Conservation (phyloP, 129 eudicot species). For the Logfia minima region DNA sequence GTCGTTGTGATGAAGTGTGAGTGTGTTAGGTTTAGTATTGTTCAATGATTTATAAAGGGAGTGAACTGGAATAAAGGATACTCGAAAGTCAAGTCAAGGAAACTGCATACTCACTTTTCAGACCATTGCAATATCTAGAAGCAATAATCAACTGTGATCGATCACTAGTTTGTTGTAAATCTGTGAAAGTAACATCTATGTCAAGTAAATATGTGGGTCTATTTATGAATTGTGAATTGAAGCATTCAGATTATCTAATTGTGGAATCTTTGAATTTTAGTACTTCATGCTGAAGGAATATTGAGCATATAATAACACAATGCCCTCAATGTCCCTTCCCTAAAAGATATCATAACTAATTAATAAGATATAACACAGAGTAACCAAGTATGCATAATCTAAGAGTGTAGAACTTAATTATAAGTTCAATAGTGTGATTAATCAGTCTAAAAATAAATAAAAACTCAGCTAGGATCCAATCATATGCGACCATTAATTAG, state of each 20-base stretch:
- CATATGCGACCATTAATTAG: neutral
- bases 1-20: neutral
- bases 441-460: neutral
- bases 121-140: neutral
- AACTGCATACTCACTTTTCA: neutral
- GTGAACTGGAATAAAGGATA: neutral
- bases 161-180: constrained; percentile 6
- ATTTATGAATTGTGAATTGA: neutral
- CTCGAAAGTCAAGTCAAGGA: neutral
- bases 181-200: neutral
- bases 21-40: neutral
- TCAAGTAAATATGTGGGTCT: neutral
- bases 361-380: neutral
- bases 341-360: neutral
- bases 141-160: neutral
- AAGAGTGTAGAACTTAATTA: neutral
- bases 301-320: neutral
- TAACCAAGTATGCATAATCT: neutral
- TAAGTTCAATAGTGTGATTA: neutral
- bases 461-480: neutral
- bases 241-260: neutral
- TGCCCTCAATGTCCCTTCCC: neutral
- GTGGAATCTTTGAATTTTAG: neutral
- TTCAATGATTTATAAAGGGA: neutral
- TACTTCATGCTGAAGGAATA: neutral